Conservation (phyloP, 2,329 filamentous ascomycete species). For the Bipolaris victoriae region DNA sequence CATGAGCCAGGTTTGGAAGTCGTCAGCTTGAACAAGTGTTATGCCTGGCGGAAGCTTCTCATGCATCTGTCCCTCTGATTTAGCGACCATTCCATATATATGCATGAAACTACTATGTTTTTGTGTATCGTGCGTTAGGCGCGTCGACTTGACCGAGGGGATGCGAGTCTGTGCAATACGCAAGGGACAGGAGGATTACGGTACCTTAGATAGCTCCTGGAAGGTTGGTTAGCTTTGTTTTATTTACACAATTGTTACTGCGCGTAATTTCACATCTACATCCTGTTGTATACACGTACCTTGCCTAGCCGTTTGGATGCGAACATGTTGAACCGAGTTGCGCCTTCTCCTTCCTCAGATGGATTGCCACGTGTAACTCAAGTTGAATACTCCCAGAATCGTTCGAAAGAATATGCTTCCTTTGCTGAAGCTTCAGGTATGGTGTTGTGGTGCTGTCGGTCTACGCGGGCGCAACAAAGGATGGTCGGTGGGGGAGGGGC, state of each 20-base stretch:
- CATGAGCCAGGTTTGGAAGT: slow-evolving; percentile 87
- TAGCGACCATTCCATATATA: too few relatives aligned
- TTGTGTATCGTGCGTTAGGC: not conserved
- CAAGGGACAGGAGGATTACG: not conserved
- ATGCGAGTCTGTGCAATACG: not conserved
- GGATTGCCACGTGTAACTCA: not conserved
- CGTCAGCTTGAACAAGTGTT: slow-evolving; percentile 77
- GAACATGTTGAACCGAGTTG: slow-evolving; percentile 51
- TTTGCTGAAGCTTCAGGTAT: not conserved
- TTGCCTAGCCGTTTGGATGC: slow-evolving; percentile 57
- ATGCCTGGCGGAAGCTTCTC: slow-evolving; percentile 71
- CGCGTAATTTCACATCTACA: not conserved
- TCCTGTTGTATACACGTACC: slow-evolving; percentile 40
- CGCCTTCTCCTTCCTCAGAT: not conserved
- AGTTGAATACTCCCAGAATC: not conserved
- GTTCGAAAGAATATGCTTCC: not conserved
- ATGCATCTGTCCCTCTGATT: slow-evolving; percentile 56
- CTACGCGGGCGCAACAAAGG: not conserved
- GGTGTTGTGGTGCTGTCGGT: not conserved
- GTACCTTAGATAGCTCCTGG: slow-evolving; percentile 33
- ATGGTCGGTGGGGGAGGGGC: slow-evolving; percentile 10
- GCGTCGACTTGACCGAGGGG: not conserved
- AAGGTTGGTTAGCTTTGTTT: slow-evolving; percentile 3
- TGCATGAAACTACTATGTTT: not conserved
- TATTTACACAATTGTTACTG: not conserved